Evolutionary conservation across 78 protist species (phyloP), one percentile per base, ranked within the genome.

Genomic region (Speleostelium caveatum): DNA sequence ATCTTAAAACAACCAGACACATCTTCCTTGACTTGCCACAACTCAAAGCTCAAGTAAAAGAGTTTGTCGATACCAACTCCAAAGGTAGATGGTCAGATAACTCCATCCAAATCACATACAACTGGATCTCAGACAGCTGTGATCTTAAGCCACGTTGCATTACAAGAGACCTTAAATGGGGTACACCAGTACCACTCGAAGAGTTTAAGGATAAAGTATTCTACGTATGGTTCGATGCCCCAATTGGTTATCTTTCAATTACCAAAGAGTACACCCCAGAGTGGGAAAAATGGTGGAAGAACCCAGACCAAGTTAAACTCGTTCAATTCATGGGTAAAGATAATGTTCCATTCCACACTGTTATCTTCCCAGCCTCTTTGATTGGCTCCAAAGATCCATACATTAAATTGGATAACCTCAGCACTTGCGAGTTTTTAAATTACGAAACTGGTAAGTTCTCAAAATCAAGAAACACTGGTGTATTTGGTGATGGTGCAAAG

Each of bases 221-320:
- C 69, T 97, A 97, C 68, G 98, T 97, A 35, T 97, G 98, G 98
- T 97, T 96, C 55, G 98, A 97, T 65, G 98, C 98, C 21, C 98
- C 98, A 36, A 96, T 96, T 55, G 98, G 98, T 7, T 97, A 97
- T 76, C 42, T 95, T 61, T 95, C 97, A 21, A 97, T 97, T 71
- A 96, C 98, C 0, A 95, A 94, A 30, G 88, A 69, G 55, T 94
- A 93, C 85, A 93, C 97, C 12, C 76, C 59, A 8, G 89, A 77
- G 24, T 96, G 97, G 97, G 75, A 92, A 39, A 10, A 73, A 73
- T 96, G 98, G 98, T 96, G 98, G 98, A 71, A 83, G 72, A 78
- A 89, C 21, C 97, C 97, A n/a, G 69, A 73, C n/a, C n/a, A 96
- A 36, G 97, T 96, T 16, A 66, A 95, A 33, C 73, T 95, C 5